Evolutionary conservation across 257 asterid species (phyloP), one percentile per base, ranked within the genome.

Genomic region (Solanum appendiculatum): DNA sequence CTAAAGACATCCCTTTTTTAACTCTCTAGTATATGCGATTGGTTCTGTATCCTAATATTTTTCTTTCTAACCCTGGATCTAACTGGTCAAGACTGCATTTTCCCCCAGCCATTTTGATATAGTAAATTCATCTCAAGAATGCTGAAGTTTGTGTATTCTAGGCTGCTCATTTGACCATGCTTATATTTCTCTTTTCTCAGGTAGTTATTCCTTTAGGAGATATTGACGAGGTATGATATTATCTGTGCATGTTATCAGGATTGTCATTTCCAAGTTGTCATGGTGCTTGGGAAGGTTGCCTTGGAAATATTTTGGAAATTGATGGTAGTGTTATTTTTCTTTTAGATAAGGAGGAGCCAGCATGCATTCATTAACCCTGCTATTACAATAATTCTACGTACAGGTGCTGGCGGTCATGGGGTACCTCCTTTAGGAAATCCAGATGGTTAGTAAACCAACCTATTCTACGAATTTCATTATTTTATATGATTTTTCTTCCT

Each of bases 311-410:
- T 51, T 86, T 54, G 21, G 83, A 75, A 91, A 83, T 88, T 83
- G 60, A 81, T 80, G 85, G 40, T 66, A 81, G 85, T 86, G 86
- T 87, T 74, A 25, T 85, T 87, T 73, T 39, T 48, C 77, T 81
- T 85, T 85, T 95, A 97, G 99, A 93, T 97, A 90, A 94, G 91
- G 90, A 93, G 96, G 90, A 94, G 98, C 91, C 98, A 94, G 87
- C 99, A 95, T 89, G 99, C 98, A 86, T 89, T 95, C 83, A 95
- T 96, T 81, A 96, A 96, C 91, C 99, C 99, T 60, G 95, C 98
- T 83, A 89, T 96, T 85, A 95, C 98, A 69, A 90, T 94, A 48
- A 91, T 94, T 90, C 98, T 95, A 85, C 95, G 95, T 85, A 91
- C 90, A 87, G 98, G 99, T 89, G 95, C 95, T 70, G 98, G 98